Conservation (phyloP, 1,284 basidiomycete genomes). For the Cryptococcus wingfieldii region DNA sequence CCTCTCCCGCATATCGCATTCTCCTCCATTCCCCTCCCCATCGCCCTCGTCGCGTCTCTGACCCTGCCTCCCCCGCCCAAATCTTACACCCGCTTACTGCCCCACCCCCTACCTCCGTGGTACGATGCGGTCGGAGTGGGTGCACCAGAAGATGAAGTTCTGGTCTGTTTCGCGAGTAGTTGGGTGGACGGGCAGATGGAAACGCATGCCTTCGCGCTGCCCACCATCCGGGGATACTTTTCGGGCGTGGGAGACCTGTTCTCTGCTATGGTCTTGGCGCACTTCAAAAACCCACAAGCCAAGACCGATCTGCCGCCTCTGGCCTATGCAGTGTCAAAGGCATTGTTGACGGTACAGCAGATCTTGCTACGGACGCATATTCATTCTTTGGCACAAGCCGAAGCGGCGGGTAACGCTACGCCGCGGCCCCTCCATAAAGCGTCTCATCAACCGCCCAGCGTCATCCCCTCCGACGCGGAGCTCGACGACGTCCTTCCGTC, state of each 20-base stretch:
- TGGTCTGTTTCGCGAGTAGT: slow-evolving; percentile 71
- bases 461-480: slow-evolving; percentile 62
- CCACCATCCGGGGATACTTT: slow-evolving; percentile 84
- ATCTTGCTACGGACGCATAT: slow-evolving; percentile 69
- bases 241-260: slow-evolving; percentile 97
- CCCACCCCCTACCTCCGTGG: slow-evolving; percentile 28
- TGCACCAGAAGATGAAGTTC: slow-evolving; percentile 50
- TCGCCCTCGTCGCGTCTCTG: slow-evolving; percentile 28
- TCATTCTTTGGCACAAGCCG: slow-evolving; percentile 35
- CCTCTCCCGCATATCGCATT: slow-evolving; percentile 82
- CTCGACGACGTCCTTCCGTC: slow-evolving; percentile 52
- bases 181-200: slow-evolving; percentile 38
- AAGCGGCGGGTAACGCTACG: slow-evolving; percentile 21
- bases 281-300: slow-evolving; percentile 55
- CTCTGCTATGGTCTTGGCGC: slow-evolving; percentile 83
- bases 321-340: slow-evolving; percentile 60
- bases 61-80: slow-evolving; percentile 38
- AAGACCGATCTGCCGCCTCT: slow-evolving; percentile 47
- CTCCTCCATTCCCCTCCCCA: slow-evolving; percentile 66
- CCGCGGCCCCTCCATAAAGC: slow-evolving; percentile 25
- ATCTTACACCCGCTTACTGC: slow-evolving; percentile 35
- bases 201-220: slow-evolving; percentile 68
- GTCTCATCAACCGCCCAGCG: slow-evolving; percentile 9
- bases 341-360: slow-evolving; percentile 80
- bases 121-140: slow-evolving; percentile 29